Conservation (phyloP, 208 protist species). For the Crithidia fasciculata region DNA sequence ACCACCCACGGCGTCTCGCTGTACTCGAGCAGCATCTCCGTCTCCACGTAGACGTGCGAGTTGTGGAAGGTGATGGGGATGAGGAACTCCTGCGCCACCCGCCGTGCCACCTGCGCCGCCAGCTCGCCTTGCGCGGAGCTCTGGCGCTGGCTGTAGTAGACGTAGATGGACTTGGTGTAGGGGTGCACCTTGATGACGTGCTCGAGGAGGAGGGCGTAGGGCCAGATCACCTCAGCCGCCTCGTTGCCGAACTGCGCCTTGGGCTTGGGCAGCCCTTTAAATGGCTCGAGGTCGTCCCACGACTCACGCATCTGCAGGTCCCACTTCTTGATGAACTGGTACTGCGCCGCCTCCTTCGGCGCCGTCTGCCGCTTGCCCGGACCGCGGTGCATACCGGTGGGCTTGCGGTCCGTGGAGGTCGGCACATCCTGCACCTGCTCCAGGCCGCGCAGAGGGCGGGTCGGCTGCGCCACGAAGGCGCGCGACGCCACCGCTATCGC, state of each 20-base stretch:
- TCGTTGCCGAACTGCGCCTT: constrained; percentile 91
- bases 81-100: constrained; percentile 81
- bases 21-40: constrained; percentile 93
- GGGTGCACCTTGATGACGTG: constrained; percentile 87
- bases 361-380: constrained; percentile 87
- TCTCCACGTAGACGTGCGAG: constrained; percentile 91
- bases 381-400: constrained; percentile 80
- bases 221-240: constrained; percentile 89
- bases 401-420: constrained; percentile 80
- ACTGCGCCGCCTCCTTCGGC: constrained; percentile 67
- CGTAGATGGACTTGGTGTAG: constrained; percentile 93
- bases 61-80: constrained; percentile 93
- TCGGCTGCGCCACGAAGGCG: constrained; percentile 32
- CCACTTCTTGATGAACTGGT: constrained; percentile 87
- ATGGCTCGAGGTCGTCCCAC: constrained; percentile 88
- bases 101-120: constrained; percentile 55
- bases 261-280: constrained; percentile 89
- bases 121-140: constrained; percentile 47
- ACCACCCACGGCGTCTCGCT: constrained; percentile 91
- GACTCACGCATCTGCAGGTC: constrained; percentile 84
- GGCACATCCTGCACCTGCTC: constrained; percentile 91
- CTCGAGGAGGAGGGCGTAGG: constrained; percentile 87
- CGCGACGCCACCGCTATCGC: constrained; percentile 4
- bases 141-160: constrained; percentile 88
- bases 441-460: constrained; percentile 44